Conservation (phyloP, 495 filamentous ascomycete species). For the Penicillium soppii region DNA sequence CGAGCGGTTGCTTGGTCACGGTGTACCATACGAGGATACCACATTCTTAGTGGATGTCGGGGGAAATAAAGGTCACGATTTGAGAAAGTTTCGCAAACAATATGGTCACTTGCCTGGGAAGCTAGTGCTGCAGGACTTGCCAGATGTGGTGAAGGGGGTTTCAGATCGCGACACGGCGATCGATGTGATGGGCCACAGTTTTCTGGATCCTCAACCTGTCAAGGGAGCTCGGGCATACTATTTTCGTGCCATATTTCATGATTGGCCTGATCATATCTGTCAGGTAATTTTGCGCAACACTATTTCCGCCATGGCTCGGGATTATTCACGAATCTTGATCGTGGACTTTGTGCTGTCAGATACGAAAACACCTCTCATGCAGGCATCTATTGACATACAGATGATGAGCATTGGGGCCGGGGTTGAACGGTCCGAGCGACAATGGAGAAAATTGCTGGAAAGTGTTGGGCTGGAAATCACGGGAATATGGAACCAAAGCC, state of each 20-base stretch:
- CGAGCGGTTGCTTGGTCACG: constrained; percentile 19
- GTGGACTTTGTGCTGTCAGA: constrained; percentile 41
- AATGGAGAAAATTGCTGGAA: constrained; percentile 36
- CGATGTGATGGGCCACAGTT: constrained; percentile 34
- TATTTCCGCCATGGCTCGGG: constrained; percentile 33
- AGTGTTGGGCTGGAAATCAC: constrained; percentile 33
- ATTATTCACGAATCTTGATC: constrained; percentile 39
- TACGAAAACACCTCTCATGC: constrained; percentile 28
- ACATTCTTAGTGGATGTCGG: constrained; percentile 44
- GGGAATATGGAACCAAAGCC: constrained; percentile 32
- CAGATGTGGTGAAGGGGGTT: constrained; percentile 25
- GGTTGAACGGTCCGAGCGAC: constrained; percentile 36
- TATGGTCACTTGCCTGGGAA: constrained; percentile 20
- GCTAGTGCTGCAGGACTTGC: constrained; percentile 35
- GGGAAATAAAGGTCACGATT: constrained; percentile 42
- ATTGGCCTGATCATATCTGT: constrained; percentile 45
- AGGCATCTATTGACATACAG: constrained; percentile 42
- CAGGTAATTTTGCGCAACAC: constrained; percentile 36
- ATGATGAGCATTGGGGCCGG: constrained; percentile 47
- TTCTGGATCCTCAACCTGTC: constrained; percentile 35
- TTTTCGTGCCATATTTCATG: constrained; percentile 46
- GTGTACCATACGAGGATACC: constrained; percentile 22
- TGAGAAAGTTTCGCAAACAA: constrained; percentile 23
- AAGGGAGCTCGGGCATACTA: constrained; percentile 40
- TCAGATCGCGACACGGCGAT: constrained; percentile 15